A percentile compares a stretch with the other conserved stretches of the same genome.
Conservation (phyloP, 2,329 filamentous ascomycete species). For the Ramularia endophylla region DNA sequence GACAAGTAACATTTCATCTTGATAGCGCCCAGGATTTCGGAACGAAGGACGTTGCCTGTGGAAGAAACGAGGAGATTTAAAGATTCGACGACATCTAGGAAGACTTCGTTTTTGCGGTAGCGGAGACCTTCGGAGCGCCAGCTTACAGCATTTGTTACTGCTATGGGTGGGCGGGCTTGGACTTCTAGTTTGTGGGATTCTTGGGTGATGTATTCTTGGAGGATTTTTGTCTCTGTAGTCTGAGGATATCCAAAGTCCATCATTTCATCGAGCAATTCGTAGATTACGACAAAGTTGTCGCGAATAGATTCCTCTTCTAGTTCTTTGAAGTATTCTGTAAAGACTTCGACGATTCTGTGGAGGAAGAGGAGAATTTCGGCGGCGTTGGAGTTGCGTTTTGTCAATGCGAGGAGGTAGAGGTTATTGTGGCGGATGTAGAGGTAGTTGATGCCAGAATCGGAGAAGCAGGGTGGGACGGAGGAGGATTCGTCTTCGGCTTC, state of each 20-base stretch:
- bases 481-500: conserved; percentile 99
- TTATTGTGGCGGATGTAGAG: conserved; percentile 99
- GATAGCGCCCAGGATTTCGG: conserved; percentile 91
- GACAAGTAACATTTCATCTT: conserved; percentile 99
- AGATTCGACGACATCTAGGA: conserved; percentile 94
- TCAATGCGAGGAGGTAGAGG: conserved; percentile 93
- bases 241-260: conserved; percentile 99
- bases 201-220: conserved; percentile 95
- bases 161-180: conserved; percentile 91
- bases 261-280: conserved; percentile 98
- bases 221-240: conserved; percentile 95
- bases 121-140: conserved; percentile 98
- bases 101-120: conserved; percentile 99
- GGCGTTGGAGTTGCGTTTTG: conserved; percentile 98
- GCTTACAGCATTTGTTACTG: conserved; percentile 95
- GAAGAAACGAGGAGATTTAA: conserved; percentile 92
- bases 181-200: conserved; percentile 98
- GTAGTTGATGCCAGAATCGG: conserved; percentile 98
- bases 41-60: conserved; percentile 90
- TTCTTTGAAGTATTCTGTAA: conserved; percentile 99
- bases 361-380: conserved; percentile 97
- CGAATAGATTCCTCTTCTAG: conserved; percentile 97
- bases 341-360: conserved; percentile 97
- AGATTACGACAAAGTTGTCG: conserved; percentile 99
- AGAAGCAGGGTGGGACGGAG: conserved; percentile 95